Percentiles rank a stretch among this genome's conserved stretches.
These are phyloP conservation scores for Phascolomyces articulosus DNA, from an alignment of 371 early-diverging fungal species.

Conservation along the genomic window DNA sequence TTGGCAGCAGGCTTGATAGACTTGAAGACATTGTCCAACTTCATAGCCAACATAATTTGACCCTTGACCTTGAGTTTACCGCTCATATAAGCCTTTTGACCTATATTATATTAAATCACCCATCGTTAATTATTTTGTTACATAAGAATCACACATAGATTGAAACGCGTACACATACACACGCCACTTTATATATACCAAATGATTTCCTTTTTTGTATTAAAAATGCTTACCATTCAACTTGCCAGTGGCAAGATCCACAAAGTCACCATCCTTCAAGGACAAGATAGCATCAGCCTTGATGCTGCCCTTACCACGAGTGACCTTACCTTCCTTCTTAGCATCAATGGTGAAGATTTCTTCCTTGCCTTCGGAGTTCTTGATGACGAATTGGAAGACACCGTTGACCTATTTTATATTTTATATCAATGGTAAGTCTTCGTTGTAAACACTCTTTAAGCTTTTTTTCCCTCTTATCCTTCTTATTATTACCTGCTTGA, in stretches of 20 bases:
- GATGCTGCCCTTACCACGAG: slow-evolving; percentile 64
- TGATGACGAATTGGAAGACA: slow-evolving; percentile 85
- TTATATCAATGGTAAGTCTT: too few relatives aligned
- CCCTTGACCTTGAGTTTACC: slow-evolving; percentile 90
- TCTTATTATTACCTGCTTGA: slow-evolving; percentile 44
- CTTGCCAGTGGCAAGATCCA: slow-evolving; percentile 83
- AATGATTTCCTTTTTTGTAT: not conserved
- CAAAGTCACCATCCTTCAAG: slow-evolving; percentile 82
- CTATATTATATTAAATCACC: slow-evolving; percentile 14
- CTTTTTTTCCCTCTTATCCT: too few relatives aligned
- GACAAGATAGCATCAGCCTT: slow-evolving; percentile 73
- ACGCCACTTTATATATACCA: not conserved
- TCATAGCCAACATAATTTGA: slow-evolving; percentile 84
- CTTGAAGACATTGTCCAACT: slow-evolving; percentile 74
- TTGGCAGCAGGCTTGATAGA: slow-evolving; percentile 51
- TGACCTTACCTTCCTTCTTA: slow-evolving; percentile 67
- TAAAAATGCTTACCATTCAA: slow-evolving; percentile 61
- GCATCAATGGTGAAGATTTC: slow-evolving; percentile 79
- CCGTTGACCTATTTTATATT: slow-evolving; percentile 65
- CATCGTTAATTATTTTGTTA: too few relatives aligned
- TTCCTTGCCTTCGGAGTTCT: slow-evolving; percentile 64
- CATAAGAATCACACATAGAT: too few relatives aligned
- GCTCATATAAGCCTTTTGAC: slow-evolving; percentile 79
- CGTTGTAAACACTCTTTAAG: too few relatives aligned
- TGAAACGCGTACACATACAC: not conserved